phyloP scores from a whole-genome alignment of 371 early-diverging fungal genomes.

The Blyttiomyces sp. region DNA sequence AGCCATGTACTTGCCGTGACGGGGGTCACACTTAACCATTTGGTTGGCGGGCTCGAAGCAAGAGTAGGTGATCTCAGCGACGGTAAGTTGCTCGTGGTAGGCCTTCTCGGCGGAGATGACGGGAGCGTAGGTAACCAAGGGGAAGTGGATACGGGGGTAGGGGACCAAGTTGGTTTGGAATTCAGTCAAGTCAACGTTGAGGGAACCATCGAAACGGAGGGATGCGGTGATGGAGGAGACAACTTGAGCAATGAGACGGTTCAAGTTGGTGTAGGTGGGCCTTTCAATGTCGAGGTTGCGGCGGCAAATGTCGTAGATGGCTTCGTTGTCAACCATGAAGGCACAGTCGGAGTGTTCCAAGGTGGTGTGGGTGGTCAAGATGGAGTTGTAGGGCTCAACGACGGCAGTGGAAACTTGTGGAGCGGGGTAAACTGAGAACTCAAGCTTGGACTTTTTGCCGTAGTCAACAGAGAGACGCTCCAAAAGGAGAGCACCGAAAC shows the following conservation, averaged over 20 bases:
- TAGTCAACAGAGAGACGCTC: slow-evolving; percentile 97
- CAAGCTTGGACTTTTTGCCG: slow-evolving; percentile 98
- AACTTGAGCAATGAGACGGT: slow-evolving; percentile 99
- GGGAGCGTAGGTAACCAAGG: slow-evolving; percentile 92
- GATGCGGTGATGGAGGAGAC: slow-evolving; percentile 99
- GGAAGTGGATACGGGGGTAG: slow-evolving; percentile 97
- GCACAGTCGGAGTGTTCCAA: slow-evolving; percentile 98
- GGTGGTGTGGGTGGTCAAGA: slow-evolving; percentile 98
- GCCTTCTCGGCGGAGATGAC: slow-evolving; percentile 89
- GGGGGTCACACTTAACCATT: slow-evolving; percentile 96
- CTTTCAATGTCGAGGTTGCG: slow-evolving; percentile 97
- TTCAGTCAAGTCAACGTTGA: slow-evolving; percentile 96
- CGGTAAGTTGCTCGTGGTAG: slow-evolving; percentile 87
- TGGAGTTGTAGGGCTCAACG: slow-evolving; percentile 97
- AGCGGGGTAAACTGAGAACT: slow-evolving; percentile 99
- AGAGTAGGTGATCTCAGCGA: slow-evolving; percentile 86
- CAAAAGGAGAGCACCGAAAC: slow-evolving; percentile 97
- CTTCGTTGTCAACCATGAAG: slow-evolving; percentile 99
- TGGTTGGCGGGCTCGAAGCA: slow-evolving; percentile 95
- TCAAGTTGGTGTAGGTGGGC: slow-evolving; percentile 97
- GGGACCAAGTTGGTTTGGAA: slow-evolving; percentile 98
- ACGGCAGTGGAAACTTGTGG: slow-evolving; percentile 98
- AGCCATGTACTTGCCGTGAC: slow-evolving; percentile 95
- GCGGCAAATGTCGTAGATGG: slow-evolving; percentile 98
- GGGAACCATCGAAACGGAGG: slow-evolving; percentile 95